Base-by-base conservation (phyloP, 2,329 filamentous ascomycete species). In the Mycogone perniciosa region DNA sequence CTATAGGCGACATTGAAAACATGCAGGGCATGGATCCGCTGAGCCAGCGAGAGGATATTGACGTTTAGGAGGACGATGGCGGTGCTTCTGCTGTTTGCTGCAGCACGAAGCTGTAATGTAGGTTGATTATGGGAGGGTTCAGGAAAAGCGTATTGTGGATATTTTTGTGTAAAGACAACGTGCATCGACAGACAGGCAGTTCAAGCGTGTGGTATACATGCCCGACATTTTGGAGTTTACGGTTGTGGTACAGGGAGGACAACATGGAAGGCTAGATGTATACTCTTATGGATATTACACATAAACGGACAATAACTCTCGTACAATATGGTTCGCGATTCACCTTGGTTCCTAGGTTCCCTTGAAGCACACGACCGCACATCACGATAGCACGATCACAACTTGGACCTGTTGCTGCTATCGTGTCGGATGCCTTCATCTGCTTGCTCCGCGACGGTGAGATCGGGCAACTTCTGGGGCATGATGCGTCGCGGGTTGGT, bases 381-480 rank as follows among this genome's bases (percentile, higher is more conserved):
- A 10, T 4, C 20, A 41, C 31, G 29, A n/a, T 3, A 13, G 34
- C n/a, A 5, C 7, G 33, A 45, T 59, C 56, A 77, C 49, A 77
- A 44, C 54, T 71, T 76, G 13, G 71, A 47, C 54, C 61, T 66
- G 45, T 64, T 67, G 1, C 73, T 73, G 66, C 87, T 93, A 64
- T 92, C 84, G 61, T 85, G 75, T 50, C 84, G 76, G 60, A 73
- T 77, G 0, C 89, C 88, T 65, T 95, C 88, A 60, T 95, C 89
- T 53, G 85, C 81, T 67, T 95, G 87, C 69, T 93, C 89, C 6
- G 73, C 77, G 4, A 95, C 88, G 2, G 74, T 79, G 58, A 95
- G 62, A 55, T 85, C 78, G 0, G 89, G 89, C 54, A 93, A 73
- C 51, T 73, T 64, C 0, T 65, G 71, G 0, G 89, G 89, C 87